These are phyloP conservation scores for Fonsecaea multimorphosa DNA, from an alignment of 2,329 filamentous ascomycete species.

Conservation along the genomic window DNA sequence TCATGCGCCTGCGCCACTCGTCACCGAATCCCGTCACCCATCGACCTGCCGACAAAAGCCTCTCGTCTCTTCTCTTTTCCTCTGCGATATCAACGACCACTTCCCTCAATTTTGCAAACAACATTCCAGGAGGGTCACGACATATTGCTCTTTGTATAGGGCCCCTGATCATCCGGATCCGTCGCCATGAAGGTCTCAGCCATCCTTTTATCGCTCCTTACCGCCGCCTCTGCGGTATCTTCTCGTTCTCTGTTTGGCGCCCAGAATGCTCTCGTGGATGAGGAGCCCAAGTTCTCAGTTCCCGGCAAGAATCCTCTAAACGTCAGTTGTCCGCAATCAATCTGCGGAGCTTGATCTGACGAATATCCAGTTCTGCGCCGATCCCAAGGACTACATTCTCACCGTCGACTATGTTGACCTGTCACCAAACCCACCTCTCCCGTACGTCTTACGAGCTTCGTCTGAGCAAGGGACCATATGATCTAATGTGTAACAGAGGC, in stretches of 20 bases:
- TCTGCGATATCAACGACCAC: conserved; percentile 25
- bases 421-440: conserved; percentile 79
- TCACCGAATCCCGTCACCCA: conserved; percentile 1
- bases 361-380: conserved; percentile 66
- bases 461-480: background rate
- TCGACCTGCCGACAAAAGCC: conserved; percentile 11
- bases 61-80: conserved; percentile 5
- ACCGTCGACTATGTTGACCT: conserved; percentile 80
- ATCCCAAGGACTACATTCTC: conserved; percentile 73
- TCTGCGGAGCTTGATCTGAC: conserved; percentile 11
- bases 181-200: conserved; percentile 34
- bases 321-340: conserved; percentile 27
- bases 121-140: background rate
- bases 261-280: conserved; percentile 58
- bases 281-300: conserved; percentile 65
- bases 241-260: conserved; percentile 56
- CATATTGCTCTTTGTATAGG: background rate
- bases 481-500: conserved; percentile 63
- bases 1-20: conserved; percentile 19
- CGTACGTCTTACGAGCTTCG: conserved; percentile 64
- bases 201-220: conserved; percentile 51
- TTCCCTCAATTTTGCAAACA: background rate
- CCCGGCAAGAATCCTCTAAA: conserved; percentile 84
- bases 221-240: conserved; percentile 52
- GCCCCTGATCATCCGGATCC: background rate